Evolutionary conservation across 768 basidiomycete genomes (phyloP).

Genomic region (Solioccasus polychromus): DNA sequence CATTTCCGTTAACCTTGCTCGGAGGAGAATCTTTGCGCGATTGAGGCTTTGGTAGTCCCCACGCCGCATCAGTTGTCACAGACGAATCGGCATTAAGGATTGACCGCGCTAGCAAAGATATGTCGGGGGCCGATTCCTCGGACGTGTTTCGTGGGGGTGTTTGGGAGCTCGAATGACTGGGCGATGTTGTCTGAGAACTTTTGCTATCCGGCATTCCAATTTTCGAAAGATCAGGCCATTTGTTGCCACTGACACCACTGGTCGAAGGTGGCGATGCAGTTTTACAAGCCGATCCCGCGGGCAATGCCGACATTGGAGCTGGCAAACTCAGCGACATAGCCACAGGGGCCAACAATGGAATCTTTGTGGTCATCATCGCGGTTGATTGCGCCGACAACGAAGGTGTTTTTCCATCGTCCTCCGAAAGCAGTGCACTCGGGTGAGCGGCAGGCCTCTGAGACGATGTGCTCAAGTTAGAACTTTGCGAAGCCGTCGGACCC

Average conservation of each 20-base stretch:
- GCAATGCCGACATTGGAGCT: slow-evolving; percentile 7
- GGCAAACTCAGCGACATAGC: slow-evolving; percentile 17
- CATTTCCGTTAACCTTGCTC: slow-evolving; percentile 16
- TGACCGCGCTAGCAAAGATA: slow-evolving; percentile 12
- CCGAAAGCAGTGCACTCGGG: slow-evolving; percentile 8
- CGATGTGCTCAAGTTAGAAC: slow-evolving; percentile 5
- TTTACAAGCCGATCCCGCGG: slow-evolving; percentile 6
- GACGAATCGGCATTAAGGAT: slow-evolving; percentile 11
- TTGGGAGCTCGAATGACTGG: slow-evolving; percentile 3
- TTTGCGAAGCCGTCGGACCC: slow-evolving; percentile 5
- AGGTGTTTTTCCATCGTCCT: slow-evolving; percentile 15
- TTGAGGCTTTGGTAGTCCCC: slow-evolving; percentile 17
- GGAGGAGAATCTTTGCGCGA: slow-evolving; percentile 8
- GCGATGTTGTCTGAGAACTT: slow-evolving; percentile 4
- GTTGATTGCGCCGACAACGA: slow-evolving; percentile 7
- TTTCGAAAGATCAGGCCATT: slow-evolving; percentile 13
- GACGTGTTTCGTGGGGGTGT: slow-evolving; percentile 6
- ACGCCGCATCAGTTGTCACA: slow-evolving; percentile 8
- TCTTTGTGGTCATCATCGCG: slow-evolving; percentile 3
- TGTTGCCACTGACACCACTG: background rate
- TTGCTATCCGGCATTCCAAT: slow-evolving; percentile 18
- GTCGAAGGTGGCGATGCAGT: slow-evolving; percentile 9
- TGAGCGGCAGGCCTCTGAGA: slow-evolving; percentile 11
- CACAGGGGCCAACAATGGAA: slow-evolving; percentile 11
- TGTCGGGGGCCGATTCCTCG: slow-evolving; percentile 5